Conservation (phyloP, 208 protist genomes). For the Leishmania major region DNA sequence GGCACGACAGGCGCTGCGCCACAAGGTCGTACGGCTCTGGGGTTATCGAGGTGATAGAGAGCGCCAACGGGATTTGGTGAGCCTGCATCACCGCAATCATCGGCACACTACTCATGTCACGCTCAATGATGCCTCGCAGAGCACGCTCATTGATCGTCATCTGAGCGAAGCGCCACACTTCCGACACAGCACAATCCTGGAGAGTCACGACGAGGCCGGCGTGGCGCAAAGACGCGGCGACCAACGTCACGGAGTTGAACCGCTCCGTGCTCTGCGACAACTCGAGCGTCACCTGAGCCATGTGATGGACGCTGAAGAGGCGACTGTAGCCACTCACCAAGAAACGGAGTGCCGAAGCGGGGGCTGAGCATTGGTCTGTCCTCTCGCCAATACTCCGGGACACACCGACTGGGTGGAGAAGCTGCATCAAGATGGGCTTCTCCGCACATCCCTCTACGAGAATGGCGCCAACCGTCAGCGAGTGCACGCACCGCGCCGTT, state of each 20-base stretch:
- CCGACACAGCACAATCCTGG: conserved; percentile 40
- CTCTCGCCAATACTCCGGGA: neutral
- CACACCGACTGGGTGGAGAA: neutral
- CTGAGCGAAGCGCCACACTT: conserved; percentile 31
- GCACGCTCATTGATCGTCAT: conserved; percentile 19
- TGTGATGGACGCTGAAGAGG: conserved; percentile 12
- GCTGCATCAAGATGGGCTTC: conserved; percentile 15
- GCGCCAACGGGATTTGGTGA: conserved; percentile 45
- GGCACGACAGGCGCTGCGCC: conserved; percentile 34
- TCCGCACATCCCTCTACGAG: conserved; percentile 16
- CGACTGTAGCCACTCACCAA: conserved; percentile 7
- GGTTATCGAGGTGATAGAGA: conserved; percentile 44
- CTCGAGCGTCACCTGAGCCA: conserved; percentile 25
- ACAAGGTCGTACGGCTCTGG: conserved; percentile 41
- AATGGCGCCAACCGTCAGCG: conserved; percentile 13
- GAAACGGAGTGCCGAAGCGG: conserved; percentile 3
- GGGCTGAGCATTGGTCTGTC: neutral
- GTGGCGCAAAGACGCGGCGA: conserved; percentile 19
- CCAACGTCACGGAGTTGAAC: conserved; percentile 14
- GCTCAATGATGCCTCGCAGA: conserved; percentile 28
- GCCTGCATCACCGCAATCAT: conserved; percentile 54
- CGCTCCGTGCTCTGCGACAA: conserved; percentile 9
- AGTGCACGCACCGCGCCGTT: conserved; percentile 13
- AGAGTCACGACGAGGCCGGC: conserved; percentile 26
- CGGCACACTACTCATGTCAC: conserved; percentile 38